phyloP scores from a whole-genome alignment of 2,329 filamentous ascomycete genomes.

The Ophiocordyceps camponoti-saundersi region DNA sequence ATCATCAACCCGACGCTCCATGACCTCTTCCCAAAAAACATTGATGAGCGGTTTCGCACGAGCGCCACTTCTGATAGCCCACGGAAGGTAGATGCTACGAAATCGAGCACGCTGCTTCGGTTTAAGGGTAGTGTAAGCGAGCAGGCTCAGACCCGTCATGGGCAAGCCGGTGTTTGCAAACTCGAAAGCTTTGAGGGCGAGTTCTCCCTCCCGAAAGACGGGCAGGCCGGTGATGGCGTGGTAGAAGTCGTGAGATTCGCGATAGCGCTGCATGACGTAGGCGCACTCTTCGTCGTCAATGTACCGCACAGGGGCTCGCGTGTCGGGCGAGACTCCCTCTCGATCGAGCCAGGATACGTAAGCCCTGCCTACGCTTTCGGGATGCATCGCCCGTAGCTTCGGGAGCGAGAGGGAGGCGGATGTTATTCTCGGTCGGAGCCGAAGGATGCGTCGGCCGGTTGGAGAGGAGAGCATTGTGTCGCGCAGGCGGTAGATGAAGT shows the following conservation, averaged over 20 bases:
- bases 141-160: conserved; percentile 80
- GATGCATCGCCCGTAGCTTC: conserved; percentile 53
- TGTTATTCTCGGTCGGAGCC: conserved; percentile 75
- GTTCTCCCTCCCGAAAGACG: conserved; percentile 83
- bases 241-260: conserved; percentile 96
- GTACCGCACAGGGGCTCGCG: conserved; percentile 65
- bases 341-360: conserved; percentile 88
- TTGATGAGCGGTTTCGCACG: conserved; percentile 69
- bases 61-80: conserved; percentile 75
- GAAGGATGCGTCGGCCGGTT: conserved; percentile 80
- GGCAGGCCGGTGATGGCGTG: conserved; percentile 87
- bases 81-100: conserved; percentile 63
- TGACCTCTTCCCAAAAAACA: conserved; percentile 92
- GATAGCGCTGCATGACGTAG: conserved; percentile 96
- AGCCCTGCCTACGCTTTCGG: conserved; percentile 59
- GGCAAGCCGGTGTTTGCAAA: conserved; percentile 87
- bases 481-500: conserved; percentile 84
- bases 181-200: conserved; percentile 96
- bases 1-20: conserved; percentile 67
- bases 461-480: conserved; percentile 74
- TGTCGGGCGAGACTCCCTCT: conserved; percentile 87
- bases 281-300: conserved; percentile 92
- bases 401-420: conserved; percentile 52
- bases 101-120: conserved; percentile 63
- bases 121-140: conserved; percentile 77